phyloP scores from a whole-genome alignment of 2,329 filamentous ascomycete species.

The Grosmannia serpens region DNA sequence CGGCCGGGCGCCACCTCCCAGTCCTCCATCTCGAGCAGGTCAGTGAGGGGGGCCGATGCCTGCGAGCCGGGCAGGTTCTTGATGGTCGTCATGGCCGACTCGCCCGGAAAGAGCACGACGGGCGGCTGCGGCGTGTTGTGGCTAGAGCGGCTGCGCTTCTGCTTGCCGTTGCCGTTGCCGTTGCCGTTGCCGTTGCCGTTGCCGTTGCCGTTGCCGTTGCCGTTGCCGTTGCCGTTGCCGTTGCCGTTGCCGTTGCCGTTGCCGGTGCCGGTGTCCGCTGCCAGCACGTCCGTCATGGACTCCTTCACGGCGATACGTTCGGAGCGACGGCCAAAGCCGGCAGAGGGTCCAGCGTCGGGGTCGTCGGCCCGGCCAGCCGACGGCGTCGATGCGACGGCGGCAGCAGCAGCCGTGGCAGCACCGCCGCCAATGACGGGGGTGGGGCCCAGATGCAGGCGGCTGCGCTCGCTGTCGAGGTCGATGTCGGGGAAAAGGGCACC shows the following conservation, averaged over 20 bases:
- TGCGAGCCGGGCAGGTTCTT: background rate
- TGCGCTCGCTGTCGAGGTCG: background rate
- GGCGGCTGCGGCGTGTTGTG: background rate
- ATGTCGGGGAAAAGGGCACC: constrained; percentile 6
- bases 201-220: background rate
- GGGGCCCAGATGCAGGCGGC: background rate
- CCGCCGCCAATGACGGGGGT: background rate
- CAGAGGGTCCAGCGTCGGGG: background rate
- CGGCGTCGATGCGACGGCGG: background rate
- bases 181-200: background rate
- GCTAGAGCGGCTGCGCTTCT: background rate
- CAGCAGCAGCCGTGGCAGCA: background rate
- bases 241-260: no score
- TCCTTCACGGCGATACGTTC: constrained; percentile 7
- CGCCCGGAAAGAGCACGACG: background rate
- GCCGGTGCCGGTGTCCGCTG: background rate
- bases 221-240: background rate
- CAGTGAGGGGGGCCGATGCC: no score
- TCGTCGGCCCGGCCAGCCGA: background rate
- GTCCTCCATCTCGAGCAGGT: constrained; percentile 21
- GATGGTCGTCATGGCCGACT: background rate
- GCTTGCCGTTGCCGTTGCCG: no score
- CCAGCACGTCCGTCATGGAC: background rate
- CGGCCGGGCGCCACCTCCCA: constrained; percentile 25
- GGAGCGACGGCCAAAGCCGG: constrained; percentile 4